Evolutionary conservation across 176 grass and related monocot genomes (phyloP).

Genomic region (Zizania latifolia): DNA sequence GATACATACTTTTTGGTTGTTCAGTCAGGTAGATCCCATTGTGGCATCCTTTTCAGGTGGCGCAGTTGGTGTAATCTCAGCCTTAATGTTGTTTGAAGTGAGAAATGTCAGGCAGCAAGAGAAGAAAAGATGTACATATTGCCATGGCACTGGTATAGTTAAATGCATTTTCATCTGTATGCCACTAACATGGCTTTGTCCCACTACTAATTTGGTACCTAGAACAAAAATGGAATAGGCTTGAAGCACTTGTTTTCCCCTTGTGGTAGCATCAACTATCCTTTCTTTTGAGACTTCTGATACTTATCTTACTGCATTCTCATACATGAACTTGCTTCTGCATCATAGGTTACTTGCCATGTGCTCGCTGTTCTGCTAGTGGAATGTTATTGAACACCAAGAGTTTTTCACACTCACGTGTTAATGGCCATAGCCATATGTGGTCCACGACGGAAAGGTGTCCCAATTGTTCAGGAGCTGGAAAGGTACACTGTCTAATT

Average conservation of each 20-base stretch:
- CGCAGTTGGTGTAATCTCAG: constrained; percentile 80
- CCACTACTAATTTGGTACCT: too few relatives aligned
- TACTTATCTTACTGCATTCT: neutral
- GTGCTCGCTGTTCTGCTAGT: too few relatives aligned
- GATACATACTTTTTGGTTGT: neutral
- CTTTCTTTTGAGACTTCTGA: neutral
- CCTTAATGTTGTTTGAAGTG: constrained; percentile 83
- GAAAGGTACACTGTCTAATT: constrained; percentile 55
- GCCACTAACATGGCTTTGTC: too few relatives aligned
- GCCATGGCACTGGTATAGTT: too few relatives aligned
- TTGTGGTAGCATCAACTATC: neutral
- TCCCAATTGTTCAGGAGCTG: constrained; percentile 75
- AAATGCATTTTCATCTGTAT: too few relatives aligned
- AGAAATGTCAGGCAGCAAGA: constrained; percentile 91
- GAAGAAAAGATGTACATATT: constrained; percentile 95
- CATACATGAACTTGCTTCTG: constrained; percentile 22
- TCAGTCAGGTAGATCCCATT: constrained; percentile 94
- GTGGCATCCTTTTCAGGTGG: constrained; percentile 94
- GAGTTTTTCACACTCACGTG: constrained; percentile 31
- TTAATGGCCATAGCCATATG: constrained; percentile 3
- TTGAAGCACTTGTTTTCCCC: too few relatives aligned
- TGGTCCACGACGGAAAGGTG: constrained; percentile 50
- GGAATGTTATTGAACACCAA: constrained; percentile 35
- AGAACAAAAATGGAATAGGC: too few relatives aligned
- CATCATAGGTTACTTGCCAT: constrained; percentile 68